A percentile compares a stretch with the other conserved stretches of the same genome.
These are phyloP conservation scores for Daedaleopsis nitida DNA, from an alignment of 768 basidiomycete species.

Conservation along the genomic window DNA sequence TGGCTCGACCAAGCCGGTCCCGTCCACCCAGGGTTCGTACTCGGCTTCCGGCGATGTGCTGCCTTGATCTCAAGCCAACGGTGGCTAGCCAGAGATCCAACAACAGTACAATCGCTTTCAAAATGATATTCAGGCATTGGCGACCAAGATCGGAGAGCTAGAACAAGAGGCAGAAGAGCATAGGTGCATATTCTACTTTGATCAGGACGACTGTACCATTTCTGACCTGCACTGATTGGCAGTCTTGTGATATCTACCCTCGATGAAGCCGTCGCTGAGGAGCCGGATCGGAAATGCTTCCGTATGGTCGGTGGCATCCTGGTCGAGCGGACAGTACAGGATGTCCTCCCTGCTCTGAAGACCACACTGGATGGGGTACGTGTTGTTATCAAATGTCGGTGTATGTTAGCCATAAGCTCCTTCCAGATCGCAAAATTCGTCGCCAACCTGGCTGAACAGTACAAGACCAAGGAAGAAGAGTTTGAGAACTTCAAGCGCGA, in stretches of 20 bases:
- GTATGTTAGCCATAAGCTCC: conserved; percentile 1
- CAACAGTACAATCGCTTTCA: conserved; percentile 80
- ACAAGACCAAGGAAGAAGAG: conserved; percentile 85
- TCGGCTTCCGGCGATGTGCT: not conserved
- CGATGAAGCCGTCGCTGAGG: conserved; percentile 75
- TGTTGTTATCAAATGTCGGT: conserved; percentile 3
- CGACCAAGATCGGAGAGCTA: conserved; percentile 93
- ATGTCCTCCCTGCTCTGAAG: conserved; percentile 87
- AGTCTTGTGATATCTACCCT: conserved; percentile 90
- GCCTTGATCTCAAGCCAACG: not conserved
- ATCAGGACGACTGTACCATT: not conserved
- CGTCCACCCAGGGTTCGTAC: conserved; percentile 71
- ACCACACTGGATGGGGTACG: conserved; percentile 88
- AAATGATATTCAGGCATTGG: conserved; percentile 88
- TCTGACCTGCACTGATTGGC: not conserved
- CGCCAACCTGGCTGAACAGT: conserved; percentile 76
- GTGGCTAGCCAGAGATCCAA: conserved; percentile 73
- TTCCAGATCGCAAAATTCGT: conserved; percentile 82
- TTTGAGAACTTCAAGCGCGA: conserved; percentile 80
- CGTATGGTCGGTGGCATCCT: conserved; percentile 94
- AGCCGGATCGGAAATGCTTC: conserved; percentile 94
- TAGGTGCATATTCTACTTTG: conserved; percentile 52
- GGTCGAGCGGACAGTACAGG: conserved; percentile 93
- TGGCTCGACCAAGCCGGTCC: conserved; percentile 55
- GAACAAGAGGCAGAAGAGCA: conserved; percentile 97